phyloP scores from a whole-genome alignment of 2,329 filamentous ascomycete genomes.

The Fonsecaea nubica region DNA sequence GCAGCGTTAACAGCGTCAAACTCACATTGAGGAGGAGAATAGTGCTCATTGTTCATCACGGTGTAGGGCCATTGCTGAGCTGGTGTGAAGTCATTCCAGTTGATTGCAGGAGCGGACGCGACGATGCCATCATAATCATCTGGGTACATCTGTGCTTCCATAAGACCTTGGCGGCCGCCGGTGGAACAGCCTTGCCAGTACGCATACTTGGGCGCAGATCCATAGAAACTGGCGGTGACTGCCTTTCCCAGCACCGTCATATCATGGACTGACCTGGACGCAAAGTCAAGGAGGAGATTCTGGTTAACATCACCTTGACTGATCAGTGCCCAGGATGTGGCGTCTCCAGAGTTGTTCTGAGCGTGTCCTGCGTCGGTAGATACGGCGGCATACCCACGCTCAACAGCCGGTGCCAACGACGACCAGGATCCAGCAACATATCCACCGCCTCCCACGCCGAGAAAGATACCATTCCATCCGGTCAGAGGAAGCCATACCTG shows the following conservation, averaged over 20 bases:
- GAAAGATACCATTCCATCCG: constrained; percentile 50
- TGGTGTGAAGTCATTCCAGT: constrained; percentile 40
- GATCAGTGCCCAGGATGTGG: constrained; percentile 48
- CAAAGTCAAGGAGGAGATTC: constrained; percentile 46
- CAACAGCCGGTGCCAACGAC: constrained; percentile 30
- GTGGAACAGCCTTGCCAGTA: constrained; percentile 67
- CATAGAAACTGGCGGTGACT: constrained; percentile 27
- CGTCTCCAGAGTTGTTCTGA: constrained; percentile 43
- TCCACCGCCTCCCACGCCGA: constrained; percentile 50
- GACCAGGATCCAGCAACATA: constrained; percentile 36
- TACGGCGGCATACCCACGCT: constrained; percentile 51
- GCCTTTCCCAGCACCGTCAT: constrained; percentile 43
- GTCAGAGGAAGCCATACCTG: constrained; percentile 47
- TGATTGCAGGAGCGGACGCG: constrained; percentile 39
- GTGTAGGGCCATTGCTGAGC: constrained; percentile 40
- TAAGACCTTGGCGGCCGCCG: constrained; percentile 65
- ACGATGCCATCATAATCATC: constrained; percentile 42
- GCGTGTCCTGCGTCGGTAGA: constrained; percentile 56
- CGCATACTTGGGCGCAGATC: constrained; percentile 15
- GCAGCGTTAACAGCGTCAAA: constrained; percentile 45
- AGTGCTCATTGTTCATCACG: constrained; percentile 41
- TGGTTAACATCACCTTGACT: constrained; percentile 48
- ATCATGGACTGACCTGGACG: constrained; percentile 45
- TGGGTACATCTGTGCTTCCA: constrained; percentile 47
- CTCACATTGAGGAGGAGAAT: constrained; percentile 43